phyloP scores from a whole-genome alignment of 169 alveolate genomes.

The Plasmodium billcollinsi region DNA sequence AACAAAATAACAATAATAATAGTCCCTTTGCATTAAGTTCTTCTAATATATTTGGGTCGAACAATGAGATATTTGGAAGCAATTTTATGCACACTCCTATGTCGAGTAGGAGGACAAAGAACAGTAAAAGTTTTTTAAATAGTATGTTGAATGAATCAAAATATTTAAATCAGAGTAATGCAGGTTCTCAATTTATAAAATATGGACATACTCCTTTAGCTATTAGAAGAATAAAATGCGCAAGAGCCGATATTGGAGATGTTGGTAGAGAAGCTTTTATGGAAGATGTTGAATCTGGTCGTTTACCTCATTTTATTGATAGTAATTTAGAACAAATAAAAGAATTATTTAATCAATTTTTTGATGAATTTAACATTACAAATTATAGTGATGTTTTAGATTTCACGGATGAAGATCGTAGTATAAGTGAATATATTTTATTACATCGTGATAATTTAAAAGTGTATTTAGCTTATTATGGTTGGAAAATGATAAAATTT shows the following conservation, averaged over 20 bases:
- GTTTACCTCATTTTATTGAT: constrained; percentile 87
- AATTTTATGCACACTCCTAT: constrained; percentile 64
- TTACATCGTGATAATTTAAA: constrained; percentile 70
- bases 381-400: constrained; percentile 81
- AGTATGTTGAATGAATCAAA: constrained; percentile 75
- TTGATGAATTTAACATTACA: constrained; percentile 82
- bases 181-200: constrained; percentile 82
- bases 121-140: constrained; percentile 56
- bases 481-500: constrained; percentile 82
- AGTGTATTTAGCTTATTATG: constrained; percentile 79
- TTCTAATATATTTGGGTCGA: constrained; percentile 61
- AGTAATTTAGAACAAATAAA: constrained; percentile 85
- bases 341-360: constrained; percentile 82
- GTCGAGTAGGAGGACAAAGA: constrained; percentile 73
- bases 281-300: constrained; percentile 87
- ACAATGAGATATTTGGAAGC: constrained; percentile 54
- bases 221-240: constrained; percentile 86
- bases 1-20: constrained; percentile 5
- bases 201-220: constrained; percentile 90
- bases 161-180: constrained; percentile 63
- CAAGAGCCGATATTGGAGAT: constrained; percentile 91
- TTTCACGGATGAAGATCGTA: constrained; percentile 81
- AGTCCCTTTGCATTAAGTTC: constrained; percentile 60
- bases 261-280: constrained; percentile 90
- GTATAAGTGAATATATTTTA: constrained; percentile 77